A percentile compares a stretch with the other conserved stretches of the same genome.
phyloP scores from a whole-genome alignment of 2,329 filamentous ascomycete genomes.

The Fusarium xyrophilum region DNA sequence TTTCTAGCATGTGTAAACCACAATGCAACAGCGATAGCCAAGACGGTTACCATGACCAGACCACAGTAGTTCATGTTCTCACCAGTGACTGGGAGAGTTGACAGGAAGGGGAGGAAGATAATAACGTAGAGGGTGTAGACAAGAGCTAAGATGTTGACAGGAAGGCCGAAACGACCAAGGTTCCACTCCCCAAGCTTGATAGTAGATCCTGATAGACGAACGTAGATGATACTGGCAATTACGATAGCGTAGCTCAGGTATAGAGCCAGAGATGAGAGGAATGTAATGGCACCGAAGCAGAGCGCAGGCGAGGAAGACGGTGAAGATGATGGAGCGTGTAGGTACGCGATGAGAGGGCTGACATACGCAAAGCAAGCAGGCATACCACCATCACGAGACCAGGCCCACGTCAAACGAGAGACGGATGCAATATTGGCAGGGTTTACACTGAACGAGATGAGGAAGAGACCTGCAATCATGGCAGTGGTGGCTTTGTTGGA shows the following conservation, averaged over 20 bases:
- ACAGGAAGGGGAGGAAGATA: conserved; percentile 39
- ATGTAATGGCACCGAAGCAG: conserved; percentile 38
- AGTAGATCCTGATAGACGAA: conserved; percentile 5
- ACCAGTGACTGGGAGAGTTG: conserved; percentile 32
- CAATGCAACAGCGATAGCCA: conserved; percentile 27
- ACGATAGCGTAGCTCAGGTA: conserved; percentile 40
- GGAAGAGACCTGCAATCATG: conserved; percentile 36
- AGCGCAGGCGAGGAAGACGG: conserved; percentile 38
- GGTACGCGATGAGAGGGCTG: conserved; percentile 35
- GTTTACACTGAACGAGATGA: conserved; percentile 39
- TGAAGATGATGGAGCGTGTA: conserved; percentile 34
- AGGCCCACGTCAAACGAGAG: conserved; percentile 39
- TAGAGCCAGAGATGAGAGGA: conserved; percentile 35
- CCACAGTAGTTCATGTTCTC: conserved; percentile 40
- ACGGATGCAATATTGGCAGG: conserved; percentile 38
- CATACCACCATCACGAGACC: conserved; percentile 38
- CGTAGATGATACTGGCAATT: conserved; percentile 37
- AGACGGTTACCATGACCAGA: conserved; percentile 35
- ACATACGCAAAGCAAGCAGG: conserved; percentile 38
- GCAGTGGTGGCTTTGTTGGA: conserved; percentile 34
- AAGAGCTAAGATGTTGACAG: conserved; percentile 33
- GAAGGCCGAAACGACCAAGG: conserved; percentile 26
- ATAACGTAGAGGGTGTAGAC: conserved; percentile 38
- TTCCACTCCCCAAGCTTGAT: conserved; percentile 40
- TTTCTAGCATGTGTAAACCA: conserved; percentile 34